Evolutionary conservation across 768 basidiomycete species (phyloP).

Genomic region (Agrocybe pediades): DNA sequence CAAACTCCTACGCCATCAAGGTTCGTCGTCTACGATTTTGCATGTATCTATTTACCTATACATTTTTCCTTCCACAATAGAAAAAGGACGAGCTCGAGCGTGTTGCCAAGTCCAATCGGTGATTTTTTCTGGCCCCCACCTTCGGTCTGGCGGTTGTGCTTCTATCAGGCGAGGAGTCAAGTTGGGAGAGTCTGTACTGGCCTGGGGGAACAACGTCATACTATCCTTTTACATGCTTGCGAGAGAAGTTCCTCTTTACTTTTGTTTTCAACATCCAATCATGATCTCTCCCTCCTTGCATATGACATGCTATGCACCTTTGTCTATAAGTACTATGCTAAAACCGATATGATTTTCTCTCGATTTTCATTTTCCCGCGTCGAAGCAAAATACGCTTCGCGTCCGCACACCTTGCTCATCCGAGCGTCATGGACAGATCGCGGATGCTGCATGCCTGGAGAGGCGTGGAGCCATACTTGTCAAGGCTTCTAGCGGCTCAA

Average conservation of each 20-base stretch:
- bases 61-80: conserved; percentile 37
- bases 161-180: conserved; percentile 22
- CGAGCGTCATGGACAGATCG: too few relatives aligned
- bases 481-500: too few relatives aligned
- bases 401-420: too few relatives aligned
- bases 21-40: conserved; percentile 36
- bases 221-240: conserved; percentile 18
- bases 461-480: too few relatives aligned
- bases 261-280: conserved; percentile 17
- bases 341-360: conserved; percentile 20
- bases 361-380: conserved; percentile 3
- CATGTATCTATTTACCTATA: not conserved
- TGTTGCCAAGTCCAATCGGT: conserved; percentile 99
- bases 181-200: conserved; percentile 18
- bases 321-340: conserved; percentile 24
- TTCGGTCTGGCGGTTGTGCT: conserved; percentile 23
- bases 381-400: conserved; percentile 1
- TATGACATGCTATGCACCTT: conserved; percentile 12
- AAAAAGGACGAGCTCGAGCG: conserved; percentile 99
- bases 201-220: conserved; percentile 15
- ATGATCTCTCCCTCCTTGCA: conserved; percentile 18
- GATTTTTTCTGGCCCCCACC: conserved; percentile 39
- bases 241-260: conserved; percentile 14
- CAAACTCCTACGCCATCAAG: conserved; percentile 99
- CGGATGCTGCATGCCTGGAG: too few relatives aligned